Evolutionary conservation across 129 eudicot genomes (phyloP).

Genomic region (Chrysanthemum lavandulifolium): DNA sequence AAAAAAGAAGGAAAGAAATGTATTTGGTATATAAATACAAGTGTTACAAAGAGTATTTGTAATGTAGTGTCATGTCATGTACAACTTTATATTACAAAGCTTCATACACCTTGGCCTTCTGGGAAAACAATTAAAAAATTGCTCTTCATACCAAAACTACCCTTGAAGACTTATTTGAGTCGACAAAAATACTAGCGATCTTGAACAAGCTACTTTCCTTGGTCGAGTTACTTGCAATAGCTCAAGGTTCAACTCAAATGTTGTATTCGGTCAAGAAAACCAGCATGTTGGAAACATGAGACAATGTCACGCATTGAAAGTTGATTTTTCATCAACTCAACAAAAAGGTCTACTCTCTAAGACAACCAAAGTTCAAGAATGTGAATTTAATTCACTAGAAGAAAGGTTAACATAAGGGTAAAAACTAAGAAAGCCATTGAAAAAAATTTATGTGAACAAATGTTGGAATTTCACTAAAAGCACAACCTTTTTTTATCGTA

Average conservation of each 20-base stretch:
- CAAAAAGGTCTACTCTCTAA: not conserved
- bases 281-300: not conserved
- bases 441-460: no score
- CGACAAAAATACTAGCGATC: not conserved
- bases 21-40: constrained; percentile 10
- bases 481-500: not conserved
- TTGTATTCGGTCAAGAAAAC: constrained; percentile 77
- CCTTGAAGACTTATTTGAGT: constrained; percentile 15
- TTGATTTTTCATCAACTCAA: not conserved
- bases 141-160: constrained; percentile 28
- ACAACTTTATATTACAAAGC: constrained; percentile 25
- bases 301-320: not conserved
- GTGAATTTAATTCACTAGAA: not conserved
- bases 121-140: not conserved
- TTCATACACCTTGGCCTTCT: constrained; percentile 19
- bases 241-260: constrained; percentile 86
- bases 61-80: constrained; percentile 14
- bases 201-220: constrained; percentile 38
- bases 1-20: no score
- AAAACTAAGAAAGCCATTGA: no score
- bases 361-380: not conserved
- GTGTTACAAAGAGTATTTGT: constrained; percentile 15
- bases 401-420: no score
- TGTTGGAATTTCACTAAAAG: not conserved
- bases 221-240: constrained; percentile 62